Conservation (phyloP, 768 basidiomycete species). For the Pisolithus orientalis region DNA sequence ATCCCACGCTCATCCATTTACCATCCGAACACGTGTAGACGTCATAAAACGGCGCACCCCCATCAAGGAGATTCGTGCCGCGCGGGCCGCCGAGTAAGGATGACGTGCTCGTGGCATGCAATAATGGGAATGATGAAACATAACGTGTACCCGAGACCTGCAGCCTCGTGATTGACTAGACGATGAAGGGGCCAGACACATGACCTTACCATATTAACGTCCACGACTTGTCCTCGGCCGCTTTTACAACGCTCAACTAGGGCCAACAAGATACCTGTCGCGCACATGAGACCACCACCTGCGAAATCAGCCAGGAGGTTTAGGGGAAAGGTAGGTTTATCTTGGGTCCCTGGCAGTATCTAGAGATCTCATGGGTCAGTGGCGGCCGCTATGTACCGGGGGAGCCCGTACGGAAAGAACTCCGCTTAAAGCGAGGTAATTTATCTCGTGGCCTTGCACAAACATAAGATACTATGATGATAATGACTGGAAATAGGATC, state of each 20-base stretch:
- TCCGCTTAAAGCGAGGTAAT: conserved; percentile 77
- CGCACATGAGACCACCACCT: conserved; percentile 71
- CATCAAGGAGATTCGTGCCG: conserved; percentile 61
- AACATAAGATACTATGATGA: background rate
- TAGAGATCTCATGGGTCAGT: conserved; percentile 17
- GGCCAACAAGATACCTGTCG: conserved; percentile 67
- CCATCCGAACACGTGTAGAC: conserved; percentile 70
- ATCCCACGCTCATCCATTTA: conserved; percentile 70
- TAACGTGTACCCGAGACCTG: conserved; percentile 80
- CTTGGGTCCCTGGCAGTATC: conserved; percentile 61
- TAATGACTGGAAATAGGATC: background rate
- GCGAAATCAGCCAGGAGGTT: conserved; percentile 82
- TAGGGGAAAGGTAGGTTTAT: conserved; percentile 64
- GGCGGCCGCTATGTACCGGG: background rate
- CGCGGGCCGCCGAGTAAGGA: conserved; percentile 37
- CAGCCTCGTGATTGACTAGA: background rate
- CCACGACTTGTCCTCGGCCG: conserved; percentile 68
- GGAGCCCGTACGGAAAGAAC: conserved; percentile 49
- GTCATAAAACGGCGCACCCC: conserved; percentile 73
- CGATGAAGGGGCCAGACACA: background rate
- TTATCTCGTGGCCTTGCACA: conserved; percentile 69
- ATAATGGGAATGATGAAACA: conserved; percentile 64
- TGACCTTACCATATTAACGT: conserved; percentile 62
- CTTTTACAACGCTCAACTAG: conserved; percentile 59
- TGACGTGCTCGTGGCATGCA: conserved; percentile 33